Evolutionary conservation across 1,284 basidiomycete genomes (phyloP), one percentile per base, ranked within the genome.

Genomic region (Leucoagaricus sp.): DNA sequence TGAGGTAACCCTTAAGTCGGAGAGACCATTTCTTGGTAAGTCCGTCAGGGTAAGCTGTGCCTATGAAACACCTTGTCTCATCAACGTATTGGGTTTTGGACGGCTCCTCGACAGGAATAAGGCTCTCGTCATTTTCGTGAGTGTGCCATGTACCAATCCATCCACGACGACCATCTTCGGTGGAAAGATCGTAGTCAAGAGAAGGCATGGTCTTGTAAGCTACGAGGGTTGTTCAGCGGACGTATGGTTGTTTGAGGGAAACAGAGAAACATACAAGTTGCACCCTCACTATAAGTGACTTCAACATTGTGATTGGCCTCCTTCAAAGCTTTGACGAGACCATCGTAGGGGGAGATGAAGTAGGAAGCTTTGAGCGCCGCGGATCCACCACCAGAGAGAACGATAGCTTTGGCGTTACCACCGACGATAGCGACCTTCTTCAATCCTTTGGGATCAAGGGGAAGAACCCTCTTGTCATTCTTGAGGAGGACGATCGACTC

Each of bases 391-490:
- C 91, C 91, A 15, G 86, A 87, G 8, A 87, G 75, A 6, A 87
- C 80, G 19, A 79, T 66, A 2, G 83, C 82, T 63, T 87, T 86
- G 19, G 89, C 89, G 64, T 91, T 93, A 0, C 84, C 83, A 3
- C 91, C 91, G 29, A 93, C 80, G 51, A 94, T 84, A 0, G 88
- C 89, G 45, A 92, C 75, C 68, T 85, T 87, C 71, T 83, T 86
- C 57, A 85, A 63, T 26, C 66, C 72, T 49, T 73, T 65, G 0
- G 79, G 74, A 25, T 76, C 73, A 9, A 92, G 73, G 4, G 90
- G 91, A 0, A 93, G 77, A 1, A 89, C 41, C 8, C 65, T 67
- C n/a, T 66, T 66, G 0, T 85, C 77, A 67, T 93, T 93, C 75
- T 90, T 90, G 54, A 93, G 74, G 8, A 92, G 76, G 28, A 93